phyloP scores from a whole-genome alignment of 148 eudicot species.

The Oxyria digyna region DNA sequence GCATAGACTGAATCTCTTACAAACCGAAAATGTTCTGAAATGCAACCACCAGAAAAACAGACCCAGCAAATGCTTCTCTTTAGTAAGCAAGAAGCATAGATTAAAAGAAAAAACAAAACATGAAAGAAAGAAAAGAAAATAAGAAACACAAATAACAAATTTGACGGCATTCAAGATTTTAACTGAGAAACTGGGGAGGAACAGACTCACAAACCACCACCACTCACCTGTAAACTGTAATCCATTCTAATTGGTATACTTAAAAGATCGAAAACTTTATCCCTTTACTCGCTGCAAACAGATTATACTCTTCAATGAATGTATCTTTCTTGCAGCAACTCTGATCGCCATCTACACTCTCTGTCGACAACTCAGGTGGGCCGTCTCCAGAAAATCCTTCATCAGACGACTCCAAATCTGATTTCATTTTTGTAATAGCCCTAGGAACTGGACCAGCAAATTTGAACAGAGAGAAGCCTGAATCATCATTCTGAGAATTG shows the following conservation, averaged over 20 bases:
- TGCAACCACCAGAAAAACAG: neutral
- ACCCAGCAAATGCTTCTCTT: neutral
- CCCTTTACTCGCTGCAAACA: slow-evolving; percentile 79
- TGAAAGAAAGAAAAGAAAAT: slow-evolving; percentile 10
- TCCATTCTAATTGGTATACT: slow-evolving; percentile 16
- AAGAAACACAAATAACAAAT: neutral
- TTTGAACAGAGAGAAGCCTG: slow-evolving; percentile 82
- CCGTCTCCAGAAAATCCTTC: slow-evolving; percentile 28
- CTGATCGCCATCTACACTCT: slow-evolving; percentile 27
- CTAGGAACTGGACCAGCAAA: slow-evolving; percentile 81
- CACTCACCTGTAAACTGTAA: slow-evolving; percentile 1
- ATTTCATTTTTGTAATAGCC: slow-evolving; percentile 39
- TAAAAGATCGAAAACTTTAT: slow-evolving; percentile 69
- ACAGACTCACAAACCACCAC: slow-evolving; percentile 23
- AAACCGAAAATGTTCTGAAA: neutral
- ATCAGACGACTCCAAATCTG: slow-evolving; percentile 27
- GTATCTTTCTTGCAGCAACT: slow-evolving; percentile 43
- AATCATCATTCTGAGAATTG: slow-evolving; percentile 21
- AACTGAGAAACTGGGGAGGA: neutral
- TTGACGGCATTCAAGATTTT: neutral
- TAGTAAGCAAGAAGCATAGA: neutral
- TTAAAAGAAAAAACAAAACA: slow-evolving; percentile 1
- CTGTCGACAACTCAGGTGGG: slow-evolving; percentile 16
- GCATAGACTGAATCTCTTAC: neutral
- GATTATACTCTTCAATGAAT: slow-evolving; percentile 72